Evolutionary conservation across 768 basidiomycete species (phyloP).

Genomic region (Agrocybe pediades): DNA sequence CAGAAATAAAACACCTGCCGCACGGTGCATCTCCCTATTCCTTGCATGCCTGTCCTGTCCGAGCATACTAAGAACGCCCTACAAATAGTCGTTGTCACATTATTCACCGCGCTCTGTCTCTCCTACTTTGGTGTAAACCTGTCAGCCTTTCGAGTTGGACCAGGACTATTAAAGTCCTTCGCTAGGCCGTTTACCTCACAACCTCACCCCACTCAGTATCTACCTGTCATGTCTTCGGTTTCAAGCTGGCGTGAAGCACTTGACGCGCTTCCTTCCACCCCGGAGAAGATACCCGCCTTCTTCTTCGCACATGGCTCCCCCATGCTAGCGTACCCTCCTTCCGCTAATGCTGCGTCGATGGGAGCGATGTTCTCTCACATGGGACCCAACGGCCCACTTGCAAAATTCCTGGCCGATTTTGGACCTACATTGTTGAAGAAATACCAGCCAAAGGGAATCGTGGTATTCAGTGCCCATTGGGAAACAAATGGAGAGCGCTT

Average conservation of each 20-base stretch:
- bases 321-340: constrained; percentile 41
- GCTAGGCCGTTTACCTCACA: constrained; percentile 2
- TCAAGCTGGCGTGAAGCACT: constrained; percentile 36
- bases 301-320: constrained; percentile 78
- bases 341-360: constrained; percentile 10
- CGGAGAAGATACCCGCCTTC: constrained; percentile 69
- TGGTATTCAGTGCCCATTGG: constrained; percentile 86
- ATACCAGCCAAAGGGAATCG: constrained; percentile 77
- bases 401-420: constrained; percentile 62
- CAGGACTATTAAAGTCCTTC: constrained; percentile 5
- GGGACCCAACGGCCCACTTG: constrained; percentile 57
- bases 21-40: background rate
- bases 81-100: constrained; percentile 10
- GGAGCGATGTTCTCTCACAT: constrained; percentile 28
- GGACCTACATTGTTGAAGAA: constrained; percentile 65
- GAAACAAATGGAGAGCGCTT: constrained; percentile 62
- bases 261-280: constrained; percentile 53
- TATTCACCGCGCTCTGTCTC: constrained; percentile 14
- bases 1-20: background rate
- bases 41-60: constrained; percentile 8
- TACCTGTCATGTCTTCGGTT: constrained; percentile 6
- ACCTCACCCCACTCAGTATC: too few species aligned
- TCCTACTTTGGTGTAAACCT: constrained; percentile 16
- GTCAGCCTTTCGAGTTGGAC: constrained; percentile 7
- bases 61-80: background rate